Evolutionary conservation across 768 basidiomycete genomes (phyloP), one percentile per base, ranked within the genome.

Genomic region (Sutorius australiensis): DNA sequence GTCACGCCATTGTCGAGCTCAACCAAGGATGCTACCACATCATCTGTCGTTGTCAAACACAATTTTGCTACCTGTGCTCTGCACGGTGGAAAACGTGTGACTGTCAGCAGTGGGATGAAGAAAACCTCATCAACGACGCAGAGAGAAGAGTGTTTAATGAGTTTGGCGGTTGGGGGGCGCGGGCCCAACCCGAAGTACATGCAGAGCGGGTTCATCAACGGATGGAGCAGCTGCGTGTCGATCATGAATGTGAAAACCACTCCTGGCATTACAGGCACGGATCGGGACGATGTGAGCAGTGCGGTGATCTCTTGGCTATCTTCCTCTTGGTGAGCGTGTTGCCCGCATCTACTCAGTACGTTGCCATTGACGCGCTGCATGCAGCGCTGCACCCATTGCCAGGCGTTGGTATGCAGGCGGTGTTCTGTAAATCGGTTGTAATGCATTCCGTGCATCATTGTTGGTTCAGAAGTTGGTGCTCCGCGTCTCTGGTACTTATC

Each of bases 31-130:
- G 85, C 54, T 82, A 78, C 62, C 85, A 87, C 45, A 85, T 87
- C 69, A 83, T 77, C 13, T 87, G 84, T 55, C 73, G 67, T 0
- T 73, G 72, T 51, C 48, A 54, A 9, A 69, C 73, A 0, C 62
- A 87, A 57, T 86, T 87, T 64, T 87, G 85, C 59, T 86, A 88
- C 61, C 45, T 82, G 9, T 89, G 87, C 61, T 80, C 80, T 0
- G 75, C 63, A 28, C 70, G 54, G 10, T 89, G 86, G 86, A 86
- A 82, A 67, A 75, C 67, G 0, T 90, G 87, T 51, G 5, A 2
- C 0, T 89, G 87, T 54, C 71, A 71, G 0, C 82, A 83, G 41
- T 88, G 85, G 84, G 84, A 87, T 7, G 86, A 87, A 52, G 46
- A 58, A 0, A 66, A 72, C 6, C 65, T 80, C 10, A 2, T 67